These are phyloP conservation scores for Diaporthe eres DNA, from an alignment of 2,329 filamentous ascomycete genomes.

Conservation along the genomic window DNA sequence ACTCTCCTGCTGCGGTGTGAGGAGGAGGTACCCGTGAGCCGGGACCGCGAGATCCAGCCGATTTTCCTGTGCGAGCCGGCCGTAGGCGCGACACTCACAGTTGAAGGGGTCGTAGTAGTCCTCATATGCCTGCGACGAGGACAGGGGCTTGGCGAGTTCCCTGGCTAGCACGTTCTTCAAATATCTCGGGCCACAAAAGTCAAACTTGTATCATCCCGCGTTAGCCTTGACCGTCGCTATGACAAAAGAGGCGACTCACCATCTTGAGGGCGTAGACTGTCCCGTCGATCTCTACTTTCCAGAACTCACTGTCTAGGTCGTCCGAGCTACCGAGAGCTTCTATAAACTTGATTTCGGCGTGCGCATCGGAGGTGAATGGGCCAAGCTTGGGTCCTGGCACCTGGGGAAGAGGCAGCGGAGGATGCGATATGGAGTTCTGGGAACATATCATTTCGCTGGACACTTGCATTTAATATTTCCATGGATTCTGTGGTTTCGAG, in stretches of 20 bases:
- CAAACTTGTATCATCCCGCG: neutral
- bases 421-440: neutral
- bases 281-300: neutral
- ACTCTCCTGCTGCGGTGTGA: neutral
- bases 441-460: neutral
- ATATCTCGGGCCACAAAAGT: neutral
- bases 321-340: neutral
- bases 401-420: neutral
- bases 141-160: neutral
- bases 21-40: slow-evolving; percentile 40
- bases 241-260: neutral
- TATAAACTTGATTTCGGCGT: neutral
- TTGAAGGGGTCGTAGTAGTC: slow-evolving; percentile 42
- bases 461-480: neutral
- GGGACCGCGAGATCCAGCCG: slow-evolving; percentile 38
- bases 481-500: neutral
- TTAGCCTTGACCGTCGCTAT: neutral
- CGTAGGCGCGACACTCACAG: slow-evolving; percentile 42
- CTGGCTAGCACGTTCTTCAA: neutral
- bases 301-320: neutral
- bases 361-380: slow-evolving; percentile 1
- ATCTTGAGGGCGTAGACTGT: neutral
- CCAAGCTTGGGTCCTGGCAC: neutral
- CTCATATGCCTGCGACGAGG: neutral
- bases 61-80: slow-evolving; percentile 38